These are phyloP conservation scores for Ocimum tenuiflorum DNA, from an alignment of 257 asterid genomes.

Conservation along the genomic window DNA sequence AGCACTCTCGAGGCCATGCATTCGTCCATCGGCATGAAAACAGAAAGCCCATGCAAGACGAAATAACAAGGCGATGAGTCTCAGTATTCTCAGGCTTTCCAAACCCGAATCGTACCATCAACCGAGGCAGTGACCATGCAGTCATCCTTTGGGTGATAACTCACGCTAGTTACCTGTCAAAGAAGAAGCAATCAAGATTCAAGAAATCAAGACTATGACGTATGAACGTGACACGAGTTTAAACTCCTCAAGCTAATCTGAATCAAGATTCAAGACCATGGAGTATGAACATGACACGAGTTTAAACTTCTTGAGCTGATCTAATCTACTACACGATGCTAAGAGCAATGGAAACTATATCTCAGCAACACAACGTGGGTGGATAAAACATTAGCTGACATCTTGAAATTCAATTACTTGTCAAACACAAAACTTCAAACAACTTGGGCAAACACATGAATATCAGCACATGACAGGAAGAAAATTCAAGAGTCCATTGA, in stretches of 20 bases:
- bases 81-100: constrained; percentile 53
- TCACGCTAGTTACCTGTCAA: constrained; percentile 82
- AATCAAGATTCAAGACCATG: neutral
- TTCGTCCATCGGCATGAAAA: neutral
- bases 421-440: neutral
- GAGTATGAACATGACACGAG: neutral
- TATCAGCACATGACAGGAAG: neutral
- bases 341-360: neutral
- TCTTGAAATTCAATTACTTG: neutral
- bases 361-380: neutral
- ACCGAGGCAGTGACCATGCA: constrained; percentile 89
- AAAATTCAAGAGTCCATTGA: neutral
- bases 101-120: constrained; percentile 79
- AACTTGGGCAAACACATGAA: neutral
- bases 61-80: neutral
- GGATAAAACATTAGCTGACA: neutral
- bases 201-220: too few species aligned
- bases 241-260: neutral
- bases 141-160: constrained; percentile 83
- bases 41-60: neutral
- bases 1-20: too few species aligned
- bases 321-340: neutral
- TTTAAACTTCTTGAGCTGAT: neutral
- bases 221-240: neutral
- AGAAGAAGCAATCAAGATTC: constrained; percentile 10